Conservation (phyloP, 306 rosid species). For the Malus domestica region ASM211411v1 NC_041792.1:26527907-26528406, state of each 20-base stretch:
- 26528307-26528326: too few species aligned
- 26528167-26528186: background rate
- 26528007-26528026: background rate
- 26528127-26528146: background rate
- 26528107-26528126: conserved; percentile 7
- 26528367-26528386: too few species aligned
- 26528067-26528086: background rate
- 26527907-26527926: background rate
- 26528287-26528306: too few species aligned
- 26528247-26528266: too few species aligned
- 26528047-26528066: background rate
- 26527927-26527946: background rate
- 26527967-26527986: background rate
- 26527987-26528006: background rate
- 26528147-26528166: conserved; percentile 8
- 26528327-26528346: too few species aligned
- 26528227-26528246: background rate
- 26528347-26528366: too few species aligned
- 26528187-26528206: background rate
- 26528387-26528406: too few species aligned
- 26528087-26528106: background rate
- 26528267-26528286: too few species aligned
- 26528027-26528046: background rate
- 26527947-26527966: background rate
- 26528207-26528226: background rate